These are phyloP conservation scores for Penicillium crystallinum DNA, from an alignment of 495 filamentous ascomycete species.

Conservation along the genomic window DNA sequence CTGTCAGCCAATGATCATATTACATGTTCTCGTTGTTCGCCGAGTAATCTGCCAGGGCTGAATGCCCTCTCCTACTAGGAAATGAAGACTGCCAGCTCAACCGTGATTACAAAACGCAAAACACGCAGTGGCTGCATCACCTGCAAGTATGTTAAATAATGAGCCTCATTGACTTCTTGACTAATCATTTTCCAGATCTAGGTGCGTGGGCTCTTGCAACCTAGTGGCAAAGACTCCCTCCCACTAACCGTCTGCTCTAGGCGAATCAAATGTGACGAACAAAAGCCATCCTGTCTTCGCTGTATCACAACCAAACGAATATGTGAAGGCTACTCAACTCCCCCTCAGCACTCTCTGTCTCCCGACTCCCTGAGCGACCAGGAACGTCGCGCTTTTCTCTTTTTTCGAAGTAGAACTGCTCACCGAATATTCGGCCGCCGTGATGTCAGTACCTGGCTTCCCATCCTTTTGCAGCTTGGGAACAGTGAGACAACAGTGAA, in stretches of 20 bases:
- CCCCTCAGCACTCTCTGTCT: neutral
- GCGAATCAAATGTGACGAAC: slow-evolving; percentile 6
- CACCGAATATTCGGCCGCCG: slow-evolving; percentile 5
- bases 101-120: neutral
- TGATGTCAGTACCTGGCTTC: slow-evolving; percentile 3
- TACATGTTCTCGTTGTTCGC: too few relatives aligned
- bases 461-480: slow-evolving; percentile 1
- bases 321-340: slow-evolving; percentile 2
- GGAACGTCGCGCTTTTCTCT: slow-evolving; percentile 5
- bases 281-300: slow-evolving; percentile 2
- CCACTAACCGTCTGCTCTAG: neutral
- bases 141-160: neutral
- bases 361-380: neutral
- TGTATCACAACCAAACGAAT: slow-evolving; percentile 2
- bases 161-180: neutral
- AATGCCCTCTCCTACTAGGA: too few relatives aligned
- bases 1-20: too few relatives aligned
- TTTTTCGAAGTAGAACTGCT: slow-evolving; percentile 3
- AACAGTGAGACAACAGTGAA: neutral
- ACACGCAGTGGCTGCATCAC: slow-evolving; percentile 4
- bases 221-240: neutral
- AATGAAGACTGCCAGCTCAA: neutral
- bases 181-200: neutral
- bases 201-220: neutral
- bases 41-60: too few relatives aligned